Evolutionary conservation across 371 early-diverging fungal species (phyloP).

Genomic region (Mucor irregularis): DNA sequence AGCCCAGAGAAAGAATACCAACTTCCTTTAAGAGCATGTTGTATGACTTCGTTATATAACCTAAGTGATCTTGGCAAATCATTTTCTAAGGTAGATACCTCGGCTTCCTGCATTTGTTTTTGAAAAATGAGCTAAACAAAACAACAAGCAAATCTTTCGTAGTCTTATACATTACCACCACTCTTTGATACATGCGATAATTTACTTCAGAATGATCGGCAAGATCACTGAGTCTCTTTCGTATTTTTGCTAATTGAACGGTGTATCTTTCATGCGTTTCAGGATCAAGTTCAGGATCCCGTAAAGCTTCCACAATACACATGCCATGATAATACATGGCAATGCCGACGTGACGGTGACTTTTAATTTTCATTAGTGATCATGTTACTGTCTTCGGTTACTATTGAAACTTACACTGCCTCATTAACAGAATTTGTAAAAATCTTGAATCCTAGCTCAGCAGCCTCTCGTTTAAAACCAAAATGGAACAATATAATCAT

Average conservation of each 20-base stretch:
- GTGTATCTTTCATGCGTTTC: constrained; percentile 21
- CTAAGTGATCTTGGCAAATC: constrained; percentile 5
- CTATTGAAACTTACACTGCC: constrained; percentile 20
- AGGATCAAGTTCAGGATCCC: constrained; percentile 24
- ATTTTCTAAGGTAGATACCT: constrained; percentile 27
- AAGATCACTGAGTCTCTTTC: constrained; percentile 25
- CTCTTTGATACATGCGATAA: constrained; percentile 36
- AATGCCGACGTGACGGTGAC: constrained; percentile 43
- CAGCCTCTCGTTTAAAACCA: constrained; percentile 38
- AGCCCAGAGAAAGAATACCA: constrained; percentile 37
- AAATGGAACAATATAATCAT: constrained; percentile 47
- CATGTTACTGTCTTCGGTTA: not conserved
- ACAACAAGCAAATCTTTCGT: no score
- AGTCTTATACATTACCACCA: constrained; percentile 32
- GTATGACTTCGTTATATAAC: constrained; percentile 34
- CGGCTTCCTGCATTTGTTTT: constrained; percentile 31
- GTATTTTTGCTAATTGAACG: constrained; percentile 19
- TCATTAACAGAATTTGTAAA: constrained; percentile 29
- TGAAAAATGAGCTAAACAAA: no score
- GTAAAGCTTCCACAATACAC: constrained; percentile 34
- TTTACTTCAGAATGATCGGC: constrained; percentile 36
- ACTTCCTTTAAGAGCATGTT: constrained; percentile 22
- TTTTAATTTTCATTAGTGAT: not conserved
- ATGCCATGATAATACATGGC: constrained; percentile 44
- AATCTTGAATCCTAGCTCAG: constrained; percentile 36